phyloP scores from a whole-genome alignment of 768 basidiomycete genomes.

The Lactarius akahatsu region DNA sequence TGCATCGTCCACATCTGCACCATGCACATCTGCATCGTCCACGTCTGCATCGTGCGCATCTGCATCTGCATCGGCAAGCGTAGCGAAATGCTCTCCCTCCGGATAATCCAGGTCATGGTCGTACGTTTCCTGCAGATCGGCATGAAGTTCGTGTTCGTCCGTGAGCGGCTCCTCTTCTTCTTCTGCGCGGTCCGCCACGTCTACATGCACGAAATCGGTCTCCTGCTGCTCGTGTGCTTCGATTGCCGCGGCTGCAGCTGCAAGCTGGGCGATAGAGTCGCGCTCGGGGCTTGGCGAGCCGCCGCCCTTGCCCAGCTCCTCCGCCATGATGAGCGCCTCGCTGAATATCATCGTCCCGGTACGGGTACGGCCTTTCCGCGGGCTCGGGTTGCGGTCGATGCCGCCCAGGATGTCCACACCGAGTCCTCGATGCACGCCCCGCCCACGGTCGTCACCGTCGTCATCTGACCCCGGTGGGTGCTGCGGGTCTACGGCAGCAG shows the following conservation, averaged over 20 bases:
- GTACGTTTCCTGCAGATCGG: background rate
- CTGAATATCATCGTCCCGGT: conserved; percentile 78
- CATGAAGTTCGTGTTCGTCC: conserved; percentile 13
- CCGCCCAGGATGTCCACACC: conserved; percentile 20
- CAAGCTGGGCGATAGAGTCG: background rate
- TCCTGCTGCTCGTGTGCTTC: conserved; percentile 15
- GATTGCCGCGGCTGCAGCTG: background rate
- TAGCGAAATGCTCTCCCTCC: conserved; percentile 3
- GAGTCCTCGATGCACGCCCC: conserved; percentile 23
- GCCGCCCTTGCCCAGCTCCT: conserved; percentile 39
- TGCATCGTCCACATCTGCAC: background rate
- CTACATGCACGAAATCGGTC: conserved; percentile 21
- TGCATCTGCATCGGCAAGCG: conserved; percentile 3
- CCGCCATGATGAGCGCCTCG: conserved; percentile 41
- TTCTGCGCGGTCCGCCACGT: conserved; percentile 11
- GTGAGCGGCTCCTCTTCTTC: conserved; percentile 12
- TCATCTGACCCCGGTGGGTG: conserved; percentile 14
- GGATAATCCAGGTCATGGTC: conserved; percentile 10
- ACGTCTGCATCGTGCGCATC: too few species aligned
- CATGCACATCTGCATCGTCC: background rate
- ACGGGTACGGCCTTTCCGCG: conserved; percentile 47
- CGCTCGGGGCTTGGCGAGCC: conserved; percentile 23
- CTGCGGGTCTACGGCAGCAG: conserved; percentile 26
- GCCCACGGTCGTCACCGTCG: conserved; percentile 27
- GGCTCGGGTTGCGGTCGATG: conserved; percentile 29